Evolutionary conservation across 257 asterid genomes (phyloP), one percentile per base, ranked within the genome.

Genomic region (Petunia axillaris): DNA sequence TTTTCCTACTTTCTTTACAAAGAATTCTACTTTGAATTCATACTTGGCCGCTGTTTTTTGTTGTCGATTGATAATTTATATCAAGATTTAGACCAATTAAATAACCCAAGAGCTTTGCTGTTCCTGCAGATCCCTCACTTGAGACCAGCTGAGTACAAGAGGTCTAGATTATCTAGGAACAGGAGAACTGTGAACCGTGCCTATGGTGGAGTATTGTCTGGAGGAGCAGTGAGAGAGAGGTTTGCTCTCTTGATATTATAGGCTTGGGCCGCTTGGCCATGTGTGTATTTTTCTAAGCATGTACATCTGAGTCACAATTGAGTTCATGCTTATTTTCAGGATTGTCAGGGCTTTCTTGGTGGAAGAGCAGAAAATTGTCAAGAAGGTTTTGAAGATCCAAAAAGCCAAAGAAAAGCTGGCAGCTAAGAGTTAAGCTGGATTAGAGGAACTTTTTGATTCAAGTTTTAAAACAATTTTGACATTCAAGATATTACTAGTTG

Each of bases 141-240:
- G 89, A 86, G 93, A 85, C 91, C 93, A 64, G 79, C 91, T 14
- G 89, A 89, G 82, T 90, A 90, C 85, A 90, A 86, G 88, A 84
- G 91, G 86, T 86, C 91, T 43, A 88, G 93, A 71, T 84, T 90
- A 36, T 40, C 90, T 46, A 84, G 90, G 67, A 86, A 88, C 78
- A 75, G 90, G 52, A 90, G 93, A 83, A 90, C 91, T 37, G 91
- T 90, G 14, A 88, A 88, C 81, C 93, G 91, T 81, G 64, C 93
- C 6, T 90, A 90, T 16, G 93, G 91, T 10, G 93, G 93, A 5
- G 93, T 90, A 5, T 75, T 88, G 40, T 90, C 93, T 40, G 88
- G 93, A 4, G 76, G 86, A 73, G 89, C 90, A 39, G 90, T 88
- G 4, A 85, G 91, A 78, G 91, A 90, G 79, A 90, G 93, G 93